Evolutionary conservation across 2,329 filamentous ascomycete species (phyloP).

Genomic region (Fusarium tjaetaba): DNA sequence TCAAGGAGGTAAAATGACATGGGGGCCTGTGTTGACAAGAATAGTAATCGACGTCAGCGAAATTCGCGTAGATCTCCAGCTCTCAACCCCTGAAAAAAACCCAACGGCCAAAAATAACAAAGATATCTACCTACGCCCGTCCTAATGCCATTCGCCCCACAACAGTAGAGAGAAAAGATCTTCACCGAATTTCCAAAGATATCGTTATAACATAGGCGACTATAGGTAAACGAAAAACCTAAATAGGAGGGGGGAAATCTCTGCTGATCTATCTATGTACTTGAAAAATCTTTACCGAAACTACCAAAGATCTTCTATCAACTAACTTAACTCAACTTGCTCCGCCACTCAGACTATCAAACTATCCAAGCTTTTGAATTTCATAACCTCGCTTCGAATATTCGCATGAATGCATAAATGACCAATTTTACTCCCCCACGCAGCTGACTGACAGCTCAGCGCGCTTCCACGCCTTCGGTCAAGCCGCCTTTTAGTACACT

Average conservation of each 20-base stretch:
- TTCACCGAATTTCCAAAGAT: constrained; percentile 1
- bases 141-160: constrained; percentile 22
- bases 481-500: constrained; percentile 33
- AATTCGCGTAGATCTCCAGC: constrained; percentile 28
- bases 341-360: neutral
- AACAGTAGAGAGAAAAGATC: neutral
- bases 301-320: neutral
- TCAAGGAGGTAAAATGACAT: constrained; percentile 16
- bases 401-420: constrained; percentile 46
- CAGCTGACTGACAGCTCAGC: constrained; percentile 38
- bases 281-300: neutral
- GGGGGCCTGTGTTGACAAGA: constrained; percentile 18
- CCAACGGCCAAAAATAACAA: constrained; percentile 21
- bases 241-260: neutral
- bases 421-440: constrained; percentile 45
- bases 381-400: constrained; percentile 29
- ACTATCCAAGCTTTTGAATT: constrained; percentile 1
- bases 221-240: neutral
- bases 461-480: constrained; percentile 46
- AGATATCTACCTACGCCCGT: neutral
- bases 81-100: constrained; percentile 18
- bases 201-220: neutral
- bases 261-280: neutral
- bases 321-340: neutral
- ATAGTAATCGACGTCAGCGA: constrained; percentile 39